Evolutionary conservation across 177 flowering plant genomes (phyloP), one percentile per base, ranked within the genome.

Genomic region (Telopea speciosissima): DNA sequence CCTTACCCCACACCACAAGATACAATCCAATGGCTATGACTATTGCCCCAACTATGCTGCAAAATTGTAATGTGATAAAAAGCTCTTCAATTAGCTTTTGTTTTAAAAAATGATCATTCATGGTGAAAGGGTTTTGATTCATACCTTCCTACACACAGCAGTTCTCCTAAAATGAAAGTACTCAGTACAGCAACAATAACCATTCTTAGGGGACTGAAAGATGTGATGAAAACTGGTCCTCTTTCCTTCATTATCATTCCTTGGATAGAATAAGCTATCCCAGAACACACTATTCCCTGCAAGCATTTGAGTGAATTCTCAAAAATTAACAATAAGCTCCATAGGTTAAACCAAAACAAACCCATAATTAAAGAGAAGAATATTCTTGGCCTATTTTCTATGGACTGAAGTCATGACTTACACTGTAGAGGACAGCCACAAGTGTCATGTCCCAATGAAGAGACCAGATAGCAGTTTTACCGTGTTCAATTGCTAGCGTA

Each of bases 231-330:
- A 10, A 95, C 97, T 0, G 99, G 97, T 14, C 99, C 99, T 78
- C 86, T 67, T 64, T 80, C 76, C 79, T 75, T 88, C 62, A 82
- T 95, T 54, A 92, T 90, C 9, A 87, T 49, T 2, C 94, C 87
- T 83, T 92, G 99, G 22, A 88, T 74, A 59, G 90, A 95, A 75
- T 91, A 95, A 13, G 96, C 87, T 0, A 90, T 72, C 33, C 94
- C 97, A 3, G 99, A 92, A 78, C 97, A 89, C 10, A 95, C 85
- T 60, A 90, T 73, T 8, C 99, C 99, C 99, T 95, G 72, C 66
- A 31, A 28, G 14, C 72, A 66, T 36, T 8, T 5, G 40, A 0
- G 0, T 4, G 40, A 5, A 36, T 36, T 36, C 40, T 36, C 40
- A 36, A 36, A 5, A 54, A 56, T 11, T n/a, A n/a, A n/a, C n/a